Evolutionary conservation across 2,329 filamentous ascomycete species (phyloP).

Genomic region (Colletotrichum godetiae): DNA sequence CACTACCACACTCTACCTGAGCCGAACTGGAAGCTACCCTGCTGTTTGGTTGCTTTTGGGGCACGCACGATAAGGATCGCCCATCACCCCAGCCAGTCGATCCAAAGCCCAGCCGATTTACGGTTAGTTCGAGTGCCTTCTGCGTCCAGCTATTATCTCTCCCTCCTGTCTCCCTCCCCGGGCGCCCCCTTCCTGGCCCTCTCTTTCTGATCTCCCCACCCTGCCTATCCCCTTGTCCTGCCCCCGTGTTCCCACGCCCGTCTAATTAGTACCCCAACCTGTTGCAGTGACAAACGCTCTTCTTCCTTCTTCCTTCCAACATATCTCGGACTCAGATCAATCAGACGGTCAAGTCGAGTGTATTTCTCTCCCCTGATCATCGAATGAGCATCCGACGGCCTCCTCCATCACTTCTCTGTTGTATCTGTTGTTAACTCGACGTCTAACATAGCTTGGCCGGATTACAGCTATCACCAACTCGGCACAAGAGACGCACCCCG

Average conservation of each 20-base stretch:
- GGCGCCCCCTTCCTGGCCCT: background rate
- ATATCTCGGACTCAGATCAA: background rate
- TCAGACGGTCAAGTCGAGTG: background rate
- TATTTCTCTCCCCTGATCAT: background rate
- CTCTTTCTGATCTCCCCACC: background rate
- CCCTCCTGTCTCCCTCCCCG: background rate
- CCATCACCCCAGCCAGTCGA: conserved; percentile 38
- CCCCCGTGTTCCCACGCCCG: background rate
- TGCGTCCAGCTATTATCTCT: too few species aligned
- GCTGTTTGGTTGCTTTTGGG: conserved; percentile 30
- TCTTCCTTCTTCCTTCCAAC: background rate
- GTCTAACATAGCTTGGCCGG: background rate
- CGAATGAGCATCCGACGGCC: background rate
- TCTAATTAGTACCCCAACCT: conserved; percentile 1
- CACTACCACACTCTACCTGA: background rate
- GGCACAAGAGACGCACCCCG: background rate
- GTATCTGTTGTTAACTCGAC: background rate
- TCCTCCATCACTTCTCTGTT: background rate
- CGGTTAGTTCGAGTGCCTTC: background rate
- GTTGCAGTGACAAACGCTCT: background rate
- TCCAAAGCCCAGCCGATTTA: background rate
- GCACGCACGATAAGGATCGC: conserved; percentile 44
- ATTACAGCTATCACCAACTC: background rate
- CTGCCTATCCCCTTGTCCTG: background rate
- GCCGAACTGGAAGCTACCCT: background rate